Base-by-base conservation (phyloP, 2,329 filamentous ascomycete species). In the Botrytis squamosa region DNA sequence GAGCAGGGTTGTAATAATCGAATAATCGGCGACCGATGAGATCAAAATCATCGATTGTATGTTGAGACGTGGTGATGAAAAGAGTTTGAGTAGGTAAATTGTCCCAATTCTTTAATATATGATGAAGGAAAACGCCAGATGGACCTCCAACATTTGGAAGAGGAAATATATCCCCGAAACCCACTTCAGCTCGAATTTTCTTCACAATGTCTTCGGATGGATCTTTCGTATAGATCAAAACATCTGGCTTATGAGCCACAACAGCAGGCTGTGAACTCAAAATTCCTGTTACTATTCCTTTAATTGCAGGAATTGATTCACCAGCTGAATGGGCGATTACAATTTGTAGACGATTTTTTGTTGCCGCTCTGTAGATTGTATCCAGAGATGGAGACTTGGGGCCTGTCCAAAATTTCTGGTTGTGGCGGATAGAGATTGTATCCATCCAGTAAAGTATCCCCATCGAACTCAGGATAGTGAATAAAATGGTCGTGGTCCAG, bases 81-180 rank as follows among this genome's bases (percentile, higher is more conserved):
- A 86, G 75, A 0, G 84, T 86, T 68, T 86, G 84, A 20, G 79
- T 79, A 18, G 85, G 83, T 5, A 87, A 81, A 36, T 76, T 77
- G 55, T 85, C 82, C 83, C 83, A 87, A 60, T 80, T 74, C 22
- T 75, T 78, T 6, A 85, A 73, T 49, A 86, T 85, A 75, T 87
- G 85, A 74, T 83, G 78, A 6, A 87, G 82, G 77, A 84, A 86
- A 6, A 84, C 84, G 14, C 84, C 84, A 29, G 83, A 81, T 76
- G 85, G 83, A 52, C 85, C 81, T 36, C 85, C 85, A 46, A 82
- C 74, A 71, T 86, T 86, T 8, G 75, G 76, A 18, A 82, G 77
- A 33, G 70, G 36, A 44, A 67, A 5, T 22, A 72, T 67, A 46
- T 42, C 38, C 7, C 62, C 60, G 10, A 66, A 66, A 25, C 2